These are phyloP conservation scores for Phyllosticta ampelicida DNA, from an alignment of 2,329 filamentous ascomycete genomes.

Conservation along the genomic window DNA sequence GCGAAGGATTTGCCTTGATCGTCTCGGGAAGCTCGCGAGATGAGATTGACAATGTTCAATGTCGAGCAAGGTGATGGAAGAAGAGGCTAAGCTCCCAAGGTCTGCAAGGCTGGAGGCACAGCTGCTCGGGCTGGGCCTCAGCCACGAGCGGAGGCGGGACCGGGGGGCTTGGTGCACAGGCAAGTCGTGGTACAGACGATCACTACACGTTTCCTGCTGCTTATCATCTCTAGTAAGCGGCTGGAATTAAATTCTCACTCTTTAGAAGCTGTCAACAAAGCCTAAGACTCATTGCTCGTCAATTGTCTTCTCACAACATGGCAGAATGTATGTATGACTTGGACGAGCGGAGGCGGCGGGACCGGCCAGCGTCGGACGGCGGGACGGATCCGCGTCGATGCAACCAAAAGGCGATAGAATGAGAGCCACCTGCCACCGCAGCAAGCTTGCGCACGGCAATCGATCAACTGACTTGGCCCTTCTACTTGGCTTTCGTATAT, in stretches of 20 bases:
- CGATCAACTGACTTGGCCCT: constrained; percentile 8
- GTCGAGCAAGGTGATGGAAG: background rate
- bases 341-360: background rate
- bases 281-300: no score
- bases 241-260: no score
- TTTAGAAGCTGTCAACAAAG: no score
- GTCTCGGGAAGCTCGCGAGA: background rate
- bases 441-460: background rate
- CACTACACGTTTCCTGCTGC: no score
- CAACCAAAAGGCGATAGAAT: constrained; percentile 1
- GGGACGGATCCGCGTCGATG: background rate
- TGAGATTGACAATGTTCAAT: background rate
- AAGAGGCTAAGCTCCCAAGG: background rate
- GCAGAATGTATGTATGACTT: no score
- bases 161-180: no score
- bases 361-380: background rate
- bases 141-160: background rate
- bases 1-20: constrained; percentile 2
- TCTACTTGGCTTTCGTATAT: background rate
- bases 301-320: no score
- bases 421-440: background rate
- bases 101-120: background rate
- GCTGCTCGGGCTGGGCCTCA: background rate
- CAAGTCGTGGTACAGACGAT: no score
- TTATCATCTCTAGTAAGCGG: no score